Evolutionary conservation across 129 eudicot species (phyloP).

Genomic region (Arctium minus): DNA sequence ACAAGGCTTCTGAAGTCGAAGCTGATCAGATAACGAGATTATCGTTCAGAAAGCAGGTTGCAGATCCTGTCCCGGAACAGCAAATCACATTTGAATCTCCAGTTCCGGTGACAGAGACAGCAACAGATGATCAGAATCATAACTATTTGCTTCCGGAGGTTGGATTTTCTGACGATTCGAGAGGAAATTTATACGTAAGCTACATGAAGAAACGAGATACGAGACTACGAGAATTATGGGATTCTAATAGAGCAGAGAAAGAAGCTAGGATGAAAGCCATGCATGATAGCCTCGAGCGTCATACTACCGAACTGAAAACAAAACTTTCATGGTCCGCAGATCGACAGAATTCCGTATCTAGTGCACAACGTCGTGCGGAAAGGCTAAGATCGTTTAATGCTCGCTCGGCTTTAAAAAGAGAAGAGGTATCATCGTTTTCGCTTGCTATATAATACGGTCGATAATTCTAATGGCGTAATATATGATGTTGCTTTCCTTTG

Average conservation of each 20-base stretch:
- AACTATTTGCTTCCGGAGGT: slow-evolving; percentile 35
- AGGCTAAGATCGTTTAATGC: slow-evolving; percentile 51
- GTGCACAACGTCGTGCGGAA: slow-evolving; percentile 56
- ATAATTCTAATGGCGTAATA: slow-evolving; percentile 4
- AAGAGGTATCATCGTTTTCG: slow-evolving; percentile 54
- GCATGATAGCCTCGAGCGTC: slow-evolving; percentile 72
- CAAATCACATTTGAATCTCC: slow-evolving; percentile 23
- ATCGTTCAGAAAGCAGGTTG: slow-evolving; percentile 26
- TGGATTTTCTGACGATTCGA: slow-evolving; percentile 48
- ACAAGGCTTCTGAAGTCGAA: slow-evolving; percentile 35
- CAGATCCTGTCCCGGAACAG: slow-evolving; percentile 38
- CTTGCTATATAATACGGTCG: not conserved
- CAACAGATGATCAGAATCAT: slow-evolving; percentile 31
- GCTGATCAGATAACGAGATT: slow-evolving; percentile 30
- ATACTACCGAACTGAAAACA: slow-evolving; percentile 64
- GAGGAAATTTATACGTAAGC: slow-evolving; percentile 61
- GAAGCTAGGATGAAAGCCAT: slow-evolving; percentile 81
- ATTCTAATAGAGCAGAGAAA: slow-evolving; percentile 62
- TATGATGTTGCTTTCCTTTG: slow-evolving; percentile 19
- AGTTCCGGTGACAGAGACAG: slow-evolving; percentile 20
- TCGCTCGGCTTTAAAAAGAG: slow-evolving; percentile 41
- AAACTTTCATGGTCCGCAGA: slow-evolving; percentile 58
- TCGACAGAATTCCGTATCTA: slow-evolving; percentile 40
- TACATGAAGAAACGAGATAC: slow-evolving; percentile 85
- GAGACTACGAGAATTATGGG: slow-evolving; percentile 73